Conservation (phyloP, 345 rosid species). For the Stellera chamaejasme region DNA sequence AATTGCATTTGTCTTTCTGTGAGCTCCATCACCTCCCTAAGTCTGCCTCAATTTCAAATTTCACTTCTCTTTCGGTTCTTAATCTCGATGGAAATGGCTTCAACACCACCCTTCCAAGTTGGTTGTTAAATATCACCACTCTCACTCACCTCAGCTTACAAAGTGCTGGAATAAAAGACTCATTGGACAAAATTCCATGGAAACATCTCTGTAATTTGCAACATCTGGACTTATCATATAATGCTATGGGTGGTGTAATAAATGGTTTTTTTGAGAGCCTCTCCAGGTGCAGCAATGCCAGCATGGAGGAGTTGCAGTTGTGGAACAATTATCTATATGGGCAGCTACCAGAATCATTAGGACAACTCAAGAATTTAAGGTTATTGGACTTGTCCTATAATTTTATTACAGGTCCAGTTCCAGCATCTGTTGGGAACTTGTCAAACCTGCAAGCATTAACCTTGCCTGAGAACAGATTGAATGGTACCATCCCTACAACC, state of each 20-base stretch:
- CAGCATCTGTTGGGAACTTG: conserved; percentile 22
- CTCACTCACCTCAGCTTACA: conserved; percentile 6
- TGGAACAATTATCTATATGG: background rate
- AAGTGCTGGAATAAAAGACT: too few species aligned
- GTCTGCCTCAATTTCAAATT: conserved; percentile 10
- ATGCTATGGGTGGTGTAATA: conserved; percentile 4
- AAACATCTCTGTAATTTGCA: conserved; percentile 3
- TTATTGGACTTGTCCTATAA: too few species aligned
- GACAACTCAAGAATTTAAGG: too few species aligned
- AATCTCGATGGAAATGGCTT: conserved; percentile 24
- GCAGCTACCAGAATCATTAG: too few species aligned
- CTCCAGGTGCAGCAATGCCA: background rate
- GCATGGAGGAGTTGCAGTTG: conserved; percentile 7
- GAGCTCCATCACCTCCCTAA: conserved; percentile 13
- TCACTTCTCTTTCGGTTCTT: conserved; percentile 18
- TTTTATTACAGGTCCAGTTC: conserved; percentile 17
- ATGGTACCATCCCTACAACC: conserved; percentile 20
- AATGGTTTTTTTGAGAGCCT: background rate
- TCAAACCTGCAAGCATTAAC: conserved; percentile 6
- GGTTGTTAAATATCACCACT: conserved; percentile 15
- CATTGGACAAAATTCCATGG: too few species aligned
- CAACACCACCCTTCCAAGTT: conserved; percentile 13
- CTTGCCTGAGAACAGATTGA: conserved; percentile 17
- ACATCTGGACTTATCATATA: conserved; percentile 3
- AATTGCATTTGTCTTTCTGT: conserved; percentile 21